phyloP scores from a whole-genome alignment of 2,329 filamentous ascomycete genomes.

The Epichloe glyceriae region DNA sequence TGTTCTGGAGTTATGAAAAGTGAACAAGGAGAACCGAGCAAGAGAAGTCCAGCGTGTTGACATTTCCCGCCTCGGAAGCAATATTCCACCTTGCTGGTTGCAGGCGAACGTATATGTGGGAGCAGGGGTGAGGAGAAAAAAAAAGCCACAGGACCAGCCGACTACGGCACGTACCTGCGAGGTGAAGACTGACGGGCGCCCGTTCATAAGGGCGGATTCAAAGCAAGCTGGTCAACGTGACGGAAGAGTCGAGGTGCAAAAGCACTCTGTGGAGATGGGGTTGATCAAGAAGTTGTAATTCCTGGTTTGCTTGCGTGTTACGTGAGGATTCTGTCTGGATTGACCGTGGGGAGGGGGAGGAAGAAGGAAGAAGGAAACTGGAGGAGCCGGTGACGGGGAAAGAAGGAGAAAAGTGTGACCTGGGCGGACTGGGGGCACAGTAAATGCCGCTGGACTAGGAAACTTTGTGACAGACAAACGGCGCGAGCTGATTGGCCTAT shows the following conservation, averaged over 20 bases:
- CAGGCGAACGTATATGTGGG: neutral
- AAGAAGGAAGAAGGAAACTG: constrained; percentile 5
- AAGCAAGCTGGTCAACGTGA: constrained; percentile 18
- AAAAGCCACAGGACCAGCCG: neutral
- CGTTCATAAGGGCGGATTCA: constrained; percentile 67
- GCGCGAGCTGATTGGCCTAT: no score
- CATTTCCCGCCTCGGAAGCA: neutral
- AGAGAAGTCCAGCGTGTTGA: neutral
- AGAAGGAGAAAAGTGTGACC: neutral
- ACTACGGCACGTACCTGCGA: constrained; percentile 53
- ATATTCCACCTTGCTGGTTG: neutral
- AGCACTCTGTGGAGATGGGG: constrained; percentile 7
- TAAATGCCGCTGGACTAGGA: no score
- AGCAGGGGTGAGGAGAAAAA: neutral
- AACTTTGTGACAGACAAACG: no score
- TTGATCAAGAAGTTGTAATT: neutral
- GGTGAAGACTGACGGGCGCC: constrained; percentile 72
- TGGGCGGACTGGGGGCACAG: neutral
- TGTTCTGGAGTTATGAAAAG: no score
- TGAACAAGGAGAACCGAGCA: neutral
- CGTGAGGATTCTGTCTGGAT: constrained; percentile 3
- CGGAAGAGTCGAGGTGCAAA: constrained; percentile 6
- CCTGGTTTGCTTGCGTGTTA: neutral
- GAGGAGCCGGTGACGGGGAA: neutral
- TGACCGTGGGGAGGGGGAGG: constrained; percentile 4